Evolutionary conservation across 2,329 filamentous ascomycete genomes (phyloP).

Genomic region (Ophiosphaerella korrae): DNA sequence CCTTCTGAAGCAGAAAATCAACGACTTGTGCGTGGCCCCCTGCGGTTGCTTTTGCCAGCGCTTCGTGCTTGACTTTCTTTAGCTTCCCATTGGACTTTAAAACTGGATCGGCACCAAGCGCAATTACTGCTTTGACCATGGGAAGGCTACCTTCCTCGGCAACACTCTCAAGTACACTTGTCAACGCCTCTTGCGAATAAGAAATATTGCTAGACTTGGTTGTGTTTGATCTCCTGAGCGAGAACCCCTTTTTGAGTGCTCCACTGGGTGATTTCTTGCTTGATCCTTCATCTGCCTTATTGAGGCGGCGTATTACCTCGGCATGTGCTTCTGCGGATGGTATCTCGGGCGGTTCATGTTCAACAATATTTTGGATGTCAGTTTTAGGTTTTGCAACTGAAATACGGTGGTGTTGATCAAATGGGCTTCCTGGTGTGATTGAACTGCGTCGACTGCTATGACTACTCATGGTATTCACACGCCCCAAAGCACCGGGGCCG

Average conservation of each 20-base stretch:
- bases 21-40: slow-evolving; percentile 18
- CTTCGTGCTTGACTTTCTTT: slow-evolving; percentile 24
- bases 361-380: slow-evolving; percentile 4
- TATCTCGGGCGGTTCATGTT: slow-evolving; percentile 15
- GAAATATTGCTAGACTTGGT: slow-evolving; percentile 2
- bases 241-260: slow-evolving; percentile 17
- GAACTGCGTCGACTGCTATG: slow-evolving; percentile 13
- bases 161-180: slow-evolving; percentile 20
- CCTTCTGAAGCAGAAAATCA: slow-evolving; percentile 19
- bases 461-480: slow-evolving; percentile 16
- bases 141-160: slow-evolving; percentile 20
- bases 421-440: slow-evolving; percentile 8
- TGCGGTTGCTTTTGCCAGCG: slow-evolving; percentile 19
- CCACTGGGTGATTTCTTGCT: slow-evolving; percentile 8
- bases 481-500: slow-evolving; percentile 9
- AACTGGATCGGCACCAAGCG: slow-evolving; percentile 13
- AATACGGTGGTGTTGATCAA: slow-evolving; percentile 11
- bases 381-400: slow-evolving; percentile 12
- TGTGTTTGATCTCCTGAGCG: slow-evolving; percentile 13
- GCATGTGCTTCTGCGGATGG: slow-evolving; percentile 14
- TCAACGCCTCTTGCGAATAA: slow-evolving; percentile 10
- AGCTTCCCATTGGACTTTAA: slow-evolving; percentile 11
- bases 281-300: slow-evolving; percentile 7
- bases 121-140: slow-evolving; percentile 18
- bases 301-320: slow-evolving; percentile 15